Evolutionary conservation across 345 rosid species (phyloP), one percentile per base, ranked within the genome.

Genomic region (Syzygium oleosum): DNA sequence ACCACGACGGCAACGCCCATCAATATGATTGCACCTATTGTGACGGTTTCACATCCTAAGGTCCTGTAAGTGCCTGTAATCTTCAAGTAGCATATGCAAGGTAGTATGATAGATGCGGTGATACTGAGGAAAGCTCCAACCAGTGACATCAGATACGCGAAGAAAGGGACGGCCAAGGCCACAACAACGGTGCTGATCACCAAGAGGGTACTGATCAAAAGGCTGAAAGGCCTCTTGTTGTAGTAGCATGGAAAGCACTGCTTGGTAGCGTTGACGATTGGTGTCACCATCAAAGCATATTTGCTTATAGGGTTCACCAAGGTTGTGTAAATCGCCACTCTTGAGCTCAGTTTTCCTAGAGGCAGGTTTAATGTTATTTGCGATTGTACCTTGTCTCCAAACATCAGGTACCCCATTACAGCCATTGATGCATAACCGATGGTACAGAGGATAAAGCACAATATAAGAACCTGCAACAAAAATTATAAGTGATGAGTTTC

Each of bases 301-400:
- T 88, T 92, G 19, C 92, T 84, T 34, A 92, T 43, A 2, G 93
- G 92, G 31, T 84, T 86, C 38, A 85, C 88, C 61, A 92, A 51
- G 23, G 89, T 87, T 17, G 89, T 92, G 87, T 89, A 90, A 41
- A 92, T 89, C 12, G 91, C 92, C 19, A 92, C 49, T 77, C 73
- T 85, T 6, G 92, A 85, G 58, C 88, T 85, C 58, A 90, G 31
- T 65, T 88, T 59, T 5, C 52, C 52, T 6, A 65, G 61, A 7
- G 92, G 92, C 23, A 90, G 89, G 80, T 92, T 79, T 23, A 91
- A 77, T 9, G 92, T 89, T 55, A 89, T 88, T 38, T 89, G 92
- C 2, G 93, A 88, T 31, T 89, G 87, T 5, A 87, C 92, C 51
- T 34, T 34, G 3, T 85, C 85, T 10, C 93, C 90, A 46, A 87